A percentile compares a stretch with the other conserved stretches of the same genome.
Evolutionary conservation across 768 basidiomycete genomes (phyloP).

Genomic region (Nidularia sp.): DNA sequence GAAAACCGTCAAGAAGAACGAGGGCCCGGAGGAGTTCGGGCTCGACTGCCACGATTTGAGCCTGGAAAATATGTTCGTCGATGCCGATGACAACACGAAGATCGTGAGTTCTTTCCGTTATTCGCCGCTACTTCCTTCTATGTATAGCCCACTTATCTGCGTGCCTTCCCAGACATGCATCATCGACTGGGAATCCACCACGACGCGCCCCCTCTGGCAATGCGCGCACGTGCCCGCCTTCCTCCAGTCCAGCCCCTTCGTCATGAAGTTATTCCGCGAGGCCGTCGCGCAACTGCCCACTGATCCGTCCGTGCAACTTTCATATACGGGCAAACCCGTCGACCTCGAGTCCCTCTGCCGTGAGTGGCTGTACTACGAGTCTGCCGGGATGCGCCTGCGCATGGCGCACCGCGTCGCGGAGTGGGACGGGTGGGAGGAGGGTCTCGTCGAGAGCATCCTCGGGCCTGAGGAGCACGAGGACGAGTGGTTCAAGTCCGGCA

Average conservation of each 20-base stretch:
- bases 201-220: constrained; percentile 81
- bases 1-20: constrained; percentile 22
- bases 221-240: constrained; percentile 80
- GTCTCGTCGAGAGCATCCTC: constrained; percentile 69
- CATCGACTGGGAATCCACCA: constrained; percentile 92
- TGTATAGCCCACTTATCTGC: background rate
- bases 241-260: constrained; percentile 74
- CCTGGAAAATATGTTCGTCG: constrained; percentile 82
- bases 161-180: constrained; percentile 60
- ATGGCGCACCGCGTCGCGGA: constrained; percentile 79
- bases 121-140: background rate
- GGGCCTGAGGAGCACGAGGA: constrained; percentile 69
- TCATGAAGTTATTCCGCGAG: constrained; percentile 65
- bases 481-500: constrained; percentile 54
- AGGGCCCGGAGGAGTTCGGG: constrained; percentile 59
- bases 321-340: constrained; percentile 11
- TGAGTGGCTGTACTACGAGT: constrained; percentile 77
- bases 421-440: constrained; percentile 93
- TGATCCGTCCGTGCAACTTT: constrained; percentile 17
- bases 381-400: constrained; percentile 59
- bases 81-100: constrained; percentile 57
- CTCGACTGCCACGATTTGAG: constrained; percentile 86
- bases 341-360: constrained; percentile 42
- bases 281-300: constrained; percentile 48
- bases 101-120: constrained; percentile 49